phyloP scores from a whole-genome alignment of 75 land plant species.

The Pseudotsuga menziesii region DNA sequence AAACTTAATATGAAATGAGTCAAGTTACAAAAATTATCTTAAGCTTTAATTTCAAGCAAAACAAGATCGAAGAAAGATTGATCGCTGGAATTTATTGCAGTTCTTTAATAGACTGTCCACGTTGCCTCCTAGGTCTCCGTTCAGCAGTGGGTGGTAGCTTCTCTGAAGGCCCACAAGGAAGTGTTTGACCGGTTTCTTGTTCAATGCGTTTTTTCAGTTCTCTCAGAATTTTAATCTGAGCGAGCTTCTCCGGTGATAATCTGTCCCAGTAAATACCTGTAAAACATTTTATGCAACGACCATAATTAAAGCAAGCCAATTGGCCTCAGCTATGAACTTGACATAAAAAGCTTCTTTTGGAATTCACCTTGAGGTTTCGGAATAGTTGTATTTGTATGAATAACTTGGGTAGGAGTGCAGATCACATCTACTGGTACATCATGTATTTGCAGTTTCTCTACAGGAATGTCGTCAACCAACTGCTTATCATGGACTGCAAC shows the following conservation, averaged over 20 bases:
- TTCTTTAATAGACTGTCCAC: neutral
- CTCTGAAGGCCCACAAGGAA: conserved; percentile 78
- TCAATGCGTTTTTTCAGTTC: conserved; percentile 75
- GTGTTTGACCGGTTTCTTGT: conserved; percentile 54
- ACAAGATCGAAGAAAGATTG: neutral
- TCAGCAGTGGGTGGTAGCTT: conserved; percentile 76
- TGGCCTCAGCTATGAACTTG: neutral
- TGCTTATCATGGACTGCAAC: conserved; percentile 85
- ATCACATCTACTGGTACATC: conserved; percentile 95
- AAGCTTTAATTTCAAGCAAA: neutral
- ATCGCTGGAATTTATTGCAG: neutral
- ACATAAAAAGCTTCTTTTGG: neutral
- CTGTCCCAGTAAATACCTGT: conserved; percentile 95
- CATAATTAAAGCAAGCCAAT: neutral
- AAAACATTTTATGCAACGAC: conserved; percentile 4
- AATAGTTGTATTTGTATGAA: conserved; percentile 74
- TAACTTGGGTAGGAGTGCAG: conserved; percentile 86
- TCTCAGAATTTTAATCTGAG: conserved; percentile 67
- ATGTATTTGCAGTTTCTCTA: conserved; percentile 74
- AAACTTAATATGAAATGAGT: neutral
- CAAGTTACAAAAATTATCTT: neutral
- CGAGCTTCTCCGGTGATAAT: conserved; percentile 86
- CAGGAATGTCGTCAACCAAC: conserved; percentile 91
- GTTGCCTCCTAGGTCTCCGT: conserved; percentile 17
- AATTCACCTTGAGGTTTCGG: conserved; percentile 86